Conservation (phyloP, 108 stramenopile species). For the Nitzschia sp. region DNA sequence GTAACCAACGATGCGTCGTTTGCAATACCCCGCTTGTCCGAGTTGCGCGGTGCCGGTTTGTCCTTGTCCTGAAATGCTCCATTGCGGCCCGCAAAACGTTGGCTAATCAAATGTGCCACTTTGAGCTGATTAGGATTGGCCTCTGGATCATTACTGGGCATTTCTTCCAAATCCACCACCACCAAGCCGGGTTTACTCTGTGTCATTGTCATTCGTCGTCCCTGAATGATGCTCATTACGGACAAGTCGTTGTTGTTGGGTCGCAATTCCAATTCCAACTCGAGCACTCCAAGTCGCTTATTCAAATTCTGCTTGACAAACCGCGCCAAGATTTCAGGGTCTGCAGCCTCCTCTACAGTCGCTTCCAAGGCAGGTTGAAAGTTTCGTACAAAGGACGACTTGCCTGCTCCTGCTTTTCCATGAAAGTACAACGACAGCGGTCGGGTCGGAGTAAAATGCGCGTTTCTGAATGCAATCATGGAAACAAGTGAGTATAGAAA, state of each 20-base stretch:
- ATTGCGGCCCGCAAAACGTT: conserved; percentile 60
- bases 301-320: conserved; percentile 84
- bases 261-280: conserved; percentile 60
- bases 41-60: conserved; percentile 38
- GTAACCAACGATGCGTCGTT: conserved; percentile 38
- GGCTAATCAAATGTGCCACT: conserved; percentile 51
- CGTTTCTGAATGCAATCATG: conserved; percentile 37
- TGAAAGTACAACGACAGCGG: conserved; percentile 65
- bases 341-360: conserved; percentile 43
- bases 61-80: conserved; percentile 34
- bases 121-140: conserved; percentile 50
- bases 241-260: conserved; percentile 81
- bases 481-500: neutral
- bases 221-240: conserved; percentile 82
- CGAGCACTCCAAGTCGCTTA: conserved; percentile 45
- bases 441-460: conserved; percentile 59
- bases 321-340: conserved; percentile 63
- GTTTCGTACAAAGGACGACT: conserved; percentile 57
- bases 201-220: conserved; percentile 59
- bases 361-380: conserved; percentile 51
- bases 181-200: conserved; percentile 76
- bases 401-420: conserved; percentile 69
- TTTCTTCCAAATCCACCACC: conserved; percentile 67
- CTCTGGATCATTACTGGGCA: conserved; percentile 41
- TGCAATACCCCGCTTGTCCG: conserved; percentile 48